Evolutionary conservation across 345 rosid genomes (phyloP), one percentile per base, ranked within the genome.

Genomic region (Populus nigra): DNA sequence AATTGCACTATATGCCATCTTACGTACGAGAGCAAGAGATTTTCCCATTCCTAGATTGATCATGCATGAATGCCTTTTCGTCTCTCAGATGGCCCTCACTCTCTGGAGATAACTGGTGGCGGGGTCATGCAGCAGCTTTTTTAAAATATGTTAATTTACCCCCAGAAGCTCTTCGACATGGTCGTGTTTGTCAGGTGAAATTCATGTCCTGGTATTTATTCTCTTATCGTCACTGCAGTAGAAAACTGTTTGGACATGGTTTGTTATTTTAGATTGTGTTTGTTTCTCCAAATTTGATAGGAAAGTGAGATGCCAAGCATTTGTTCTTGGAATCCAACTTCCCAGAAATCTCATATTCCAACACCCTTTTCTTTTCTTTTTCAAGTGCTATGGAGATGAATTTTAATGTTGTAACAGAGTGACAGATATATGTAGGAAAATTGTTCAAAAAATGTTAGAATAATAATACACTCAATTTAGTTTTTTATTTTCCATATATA

Each of bases 111-210:
- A 95, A 95, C 63, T 95, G 97, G 94, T 93, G 97, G 97, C 86
- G 97, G 73, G 98, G 99, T 78, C 97, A 95, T 84, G 98, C 98
- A 65, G 90, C 98, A 77, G 98, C 99, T 68, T 95, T 89, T 84
- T 81, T 93, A 66, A 95, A 91, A 77, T 86, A 89, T 73, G 83
- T 85, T 62, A 77, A 90, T 73, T 88, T 88, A 80, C 88, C 97
- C 29, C 69, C 89, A 67, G 90, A 87, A 41, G 88, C 84, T 74
- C 96, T 95, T 85, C 87, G 92, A 74, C 69, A 61, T 49, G 98
- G 97, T 66, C 97, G 99, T 75, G 93, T 95, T 77, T 84, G 89
- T 82, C 89, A 89, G 86, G 97, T 89, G 69, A 68, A 80, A 79
- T 27, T 27, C 65, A n/a, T 12, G 23, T 10, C 35, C 35, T 33